These are phyloP conservation scores for Capronia epimyces DNA, from an alignment of 2,329 filamentous ascomycete species.

Conservation along the genomic window DNA sequence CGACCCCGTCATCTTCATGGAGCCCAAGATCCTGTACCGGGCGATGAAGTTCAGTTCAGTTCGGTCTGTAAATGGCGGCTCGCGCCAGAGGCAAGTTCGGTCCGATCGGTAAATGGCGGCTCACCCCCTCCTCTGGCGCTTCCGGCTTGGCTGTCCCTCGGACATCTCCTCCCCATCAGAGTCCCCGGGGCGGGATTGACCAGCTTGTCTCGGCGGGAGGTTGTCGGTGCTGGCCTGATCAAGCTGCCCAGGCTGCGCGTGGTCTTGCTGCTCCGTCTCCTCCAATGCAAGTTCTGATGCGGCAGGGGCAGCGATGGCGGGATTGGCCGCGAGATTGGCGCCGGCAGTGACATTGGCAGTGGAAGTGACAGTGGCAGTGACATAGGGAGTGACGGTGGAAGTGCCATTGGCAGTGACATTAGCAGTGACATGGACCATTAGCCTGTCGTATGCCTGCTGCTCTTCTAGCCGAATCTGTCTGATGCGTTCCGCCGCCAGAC, in stretches of 20 bases:
- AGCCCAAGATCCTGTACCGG: too few species aligned
- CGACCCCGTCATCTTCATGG: too few species aligned
- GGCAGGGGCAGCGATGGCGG: too few species aligned
- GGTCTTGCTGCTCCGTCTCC: too few species aligned
- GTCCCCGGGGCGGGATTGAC: not conserved
- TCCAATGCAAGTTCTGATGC: too few species aligned
- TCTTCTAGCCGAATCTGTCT: not conserved
- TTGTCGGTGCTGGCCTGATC: not conserved
- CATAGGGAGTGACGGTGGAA: not conserved
- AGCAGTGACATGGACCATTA: not conserved
- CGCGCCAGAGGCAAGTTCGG: not conserved
- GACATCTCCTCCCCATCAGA: not conserved
- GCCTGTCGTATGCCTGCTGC: not conserved
- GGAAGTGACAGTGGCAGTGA: too few species aligned
- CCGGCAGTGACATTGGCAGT: too few species aligned
- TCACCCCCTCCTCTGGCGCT: not conserved
- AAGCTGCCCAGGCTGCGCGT: not conserved
- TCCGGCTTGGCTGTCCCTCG: not conserved
- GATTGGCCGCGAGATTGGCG: too few species aligned
- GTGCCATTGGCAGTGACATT: too few species aligned
- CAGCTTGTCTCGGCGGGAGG: not conserved
- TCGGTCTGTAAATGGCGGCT: too few species aligned
- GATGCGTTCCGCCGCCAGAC: not conserved
- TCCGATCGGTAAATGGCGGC: too few species aligned
- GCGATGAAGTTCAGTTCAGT: not conserved